Evolutionary conservation across 2,329 filamentous ascomycete genomes (phyloP), one percentile per base, ranked within the genome.

Genomic region (Colletotrichum tropicicola): DNA sequence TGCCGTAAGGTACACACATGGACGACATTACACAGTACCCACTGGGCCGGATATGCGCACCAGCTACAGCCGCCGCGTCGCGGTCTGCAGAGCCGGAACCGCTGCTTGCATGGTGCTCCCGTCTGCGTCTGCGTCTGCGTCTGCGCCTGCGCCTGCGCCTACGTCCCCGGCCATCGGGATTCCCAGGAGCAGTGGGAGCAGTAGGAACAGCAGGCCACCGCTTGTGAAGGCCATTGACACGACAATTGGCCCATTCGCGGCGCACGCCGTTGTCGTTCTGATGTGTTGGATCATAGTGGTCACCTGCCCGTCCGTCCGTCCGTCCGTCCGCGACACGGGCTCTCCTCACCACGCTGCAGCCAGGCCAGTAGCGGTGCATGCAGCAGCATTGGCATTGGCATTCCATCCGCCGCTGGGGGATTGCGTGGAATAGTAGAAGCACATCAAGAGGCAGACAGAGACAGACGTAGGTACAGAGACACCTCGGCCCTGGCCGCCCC

Each of bases 171-270:
- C 30, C 27, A 13, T 54, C 55, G 47, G 47, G 41, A 60, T 39
- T 60, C 23, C 56, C 47, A 59, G 60, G 60, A 53, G 17, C 43
- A 51, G 27, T 17, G 13, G 12, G 7, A 4, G 32, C 32, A 35
- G 32, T 13, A 15, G 32, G 32, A 15, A 12, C 12, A n/a, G 17
- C n/a, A 45, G 30, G 30, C 30, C 60, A 49, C 56, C 51, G 47
- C 32, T 48, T 17, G 37, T 25, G 47, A 58, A 28, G 28, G 35
- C 58, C 45, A 52, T 59, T 51, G 37, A 23, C 39, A n/a, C 39
- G 27, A 53, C 44, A 5, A 51, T 32, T 65, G 62, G 51, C 45
- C 37, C 17, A 56, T 47, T 61, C 48, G 37, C 41, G 49, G 41
- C 6, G 35, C 23, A n/a, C 41, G 25, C 15, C 43, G 25, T 62